These are phyloP conservation scores for Telfairia occidentalis DNA, from an alignment of 331 rosid genomes.

Conservation along the genomic window DNA sequence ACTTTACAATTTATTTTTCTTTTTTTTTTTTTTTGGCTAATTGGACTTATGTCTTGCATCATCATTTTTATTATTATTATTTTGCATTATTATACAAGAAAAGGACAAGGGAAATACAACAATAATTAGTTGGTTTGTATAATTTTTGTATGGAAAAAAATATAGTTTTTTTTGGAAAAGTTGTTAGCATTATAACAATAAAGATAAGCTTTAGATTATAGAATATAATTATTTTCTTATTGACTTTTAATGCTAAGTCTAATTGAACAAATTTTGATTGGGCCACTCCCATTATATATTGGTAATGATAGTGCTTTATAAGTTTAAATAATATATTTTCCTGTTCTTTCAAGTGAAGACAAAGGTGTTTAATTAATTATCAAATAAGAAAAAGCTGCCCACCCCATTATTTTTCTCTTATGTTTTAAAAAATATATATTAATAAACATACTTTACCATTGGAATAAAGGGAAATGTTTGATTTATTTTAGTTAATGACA, in stretches of 20 bases:
- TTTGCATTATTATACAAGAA: background rate
- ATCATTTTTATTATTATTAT: background rate
- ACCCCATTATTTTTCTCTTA: conserved; percentile 5
- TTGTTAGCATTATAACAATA: conserved; percentile 9
- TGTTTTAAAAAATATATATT: background rate
- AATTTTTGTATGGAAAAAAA: background rate
- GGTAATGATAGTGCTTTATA: background rate
- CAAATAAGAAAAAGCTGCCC: conserved; percentile 10
- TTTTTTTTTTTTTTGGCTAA: background rate
- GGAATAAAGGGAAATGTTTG: background rate
- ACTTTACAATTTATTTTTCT: background rate
- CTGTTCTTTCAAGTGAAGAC: background rate
- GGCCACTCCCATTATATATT: conserved; percentile 1
- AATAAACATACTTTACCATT: background rate
- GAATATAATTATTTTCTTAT: background rate
- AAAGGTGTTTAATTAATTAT: conserved; percentile 8
- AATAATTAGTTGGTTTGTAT: conserved; percentile 9
- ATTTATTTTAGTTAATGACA: conserved; percentile 4
- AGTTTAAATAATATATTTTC: background rate
- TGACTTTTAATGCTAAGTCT: conserved; percentile 5
- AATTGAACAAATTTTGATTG: conserved; percentile 4
- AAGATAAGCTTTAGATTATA: conserved; percentile 6
- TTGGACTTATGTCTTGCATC: conserved; percentile 4
- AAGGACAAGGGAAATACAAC: conserved; percentile 8
- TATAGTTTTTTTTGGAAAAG: background rate